These are phyloP conservation scores for Teratosphaeria epicoccoides DNA, from an alignment of 2,329 filamentous ascomycete genomes.

Conservation along the genomic window DNA sequence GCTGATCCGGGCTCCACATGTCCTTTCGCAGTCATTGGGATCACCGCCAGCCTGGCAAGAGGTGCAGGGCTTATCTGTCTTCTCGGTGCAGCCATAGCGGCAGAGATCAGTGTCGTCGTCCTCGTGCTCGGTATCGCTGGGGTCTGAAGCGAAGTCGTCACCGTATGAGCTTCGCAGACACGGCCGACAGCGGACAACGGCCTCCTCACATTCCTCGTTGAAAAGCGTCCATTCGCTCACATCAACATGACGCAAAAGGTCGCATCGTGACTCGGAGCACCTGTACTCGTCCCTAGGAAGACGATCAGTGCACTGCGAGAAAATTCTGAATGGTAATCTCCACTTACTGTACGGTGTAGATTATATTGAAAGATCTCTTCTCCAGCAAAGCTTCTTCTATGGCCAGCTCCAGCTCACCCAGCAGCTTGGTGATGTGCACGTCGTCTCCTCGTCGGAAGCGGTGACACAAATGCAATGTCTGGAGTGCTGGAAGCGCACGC, in stretches of 20 bases:
- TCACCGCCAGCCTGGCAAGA: not conserved
- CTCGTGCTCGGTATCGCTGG: not conserved
- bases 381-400: constrained; percentile 8
- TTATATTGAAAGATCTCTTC: no score
- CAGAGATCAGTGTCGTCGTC: not conserved
- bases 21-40: constrained; percentile 2
- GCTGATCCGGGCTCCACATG: constrained; percentile 1
- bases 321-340: no score
- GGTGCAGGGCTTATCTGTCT: constrained; percentile 1
- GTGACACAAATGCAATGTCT: constrained; percentile 12
- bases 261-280: no score
- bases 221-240: no score
- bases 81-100: constrained; percentile 3
- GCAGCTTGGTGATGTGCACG: constrained; percentile 14
- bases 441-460: constrained; percentile 11
- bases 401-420: constrained; percentile 10
- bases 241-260: not conserved
- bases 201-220: no score
- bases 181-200: no score
- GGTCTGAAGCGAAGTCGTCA: not conserved
- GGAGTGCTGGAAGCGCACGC: constrained; percentile 3
- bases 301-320: no score
- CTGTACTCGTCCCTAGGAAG: not conserved
- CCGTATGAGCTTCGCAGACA: no score
- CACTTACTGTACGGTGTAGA: no score